Percentiles rank a stretch among this genome's conserved stretches.
phyloP scores from a whole-genome alignment of 352 stramenopile genomes.

The Phytophthora ohioensis region DNA sequence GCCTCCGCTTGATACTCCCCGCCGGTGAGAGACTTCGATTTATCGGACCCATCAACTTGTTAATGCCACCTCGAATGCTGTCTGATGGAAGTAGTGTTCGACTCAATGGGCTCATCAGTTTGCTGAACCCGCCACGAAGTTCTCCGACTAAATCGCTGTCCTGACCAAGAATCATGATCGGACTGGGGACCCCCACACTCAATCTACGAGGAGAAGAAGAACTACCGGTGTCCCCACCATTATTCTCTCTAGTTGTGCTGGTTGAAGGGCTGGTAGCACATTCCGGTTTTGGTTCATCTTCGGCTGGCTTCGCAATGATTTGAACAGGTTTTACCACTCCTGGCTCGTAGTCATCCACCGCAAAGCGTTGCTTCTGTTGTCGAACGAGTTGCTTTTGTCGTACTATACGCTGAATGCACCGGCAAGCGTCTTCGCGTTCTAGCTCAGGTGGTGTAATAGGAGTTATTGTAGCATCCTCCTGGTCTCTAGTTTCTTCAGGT shows the following conservation, averaged over 20 bases:
- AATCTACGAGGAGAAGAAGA: constrained; percentile 9
- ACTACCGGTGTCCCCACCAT: constrained; percentile 2
- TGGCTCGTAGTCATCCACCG: constrained; percentile 30
- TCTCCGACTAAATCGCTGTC: constrained; percentile 34
- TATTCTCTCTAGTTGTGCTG: background rate
- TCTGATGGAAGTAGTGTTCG: constrained; percentile 23
- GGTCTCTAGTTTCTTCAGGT: background rate
- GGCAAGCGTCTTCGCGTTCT: constrained; percentile 25
- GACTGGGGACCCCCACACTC: constrained; percentile 28
- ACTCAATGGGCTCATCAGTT: constrained; percentile 39
- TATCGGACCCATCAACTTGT: constrained; percentile 36
- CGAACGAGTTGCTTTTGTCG: constrained; percentile 22
- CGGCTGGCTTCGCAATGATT: background rate
- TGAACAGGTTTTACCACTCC: constrained; percentile 24
- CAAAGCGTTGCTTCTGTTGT: constrained; percentile 22
- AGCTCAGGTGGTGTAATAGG: constrained; percentile 9
- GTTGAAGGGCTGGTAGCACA: background rate
- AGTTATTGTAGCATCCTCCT: background rate
- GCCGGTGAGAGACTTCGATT: constrained; percentile 30
- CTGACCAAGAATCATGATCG: constrained; percentile 25
- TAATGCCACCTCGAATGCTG: constrained; percentile 35
- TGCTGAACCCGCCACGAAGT: constrained; percentile 32
- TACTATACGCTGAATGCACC: constrained; percentile 40
- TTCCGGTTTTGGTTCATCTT: constrained; percentile 7
- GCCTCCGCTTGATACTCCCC: constrained; percentile 10